Percentiles rank a stretch among this genome's conserved stretches.
phyloP scores from a whole-genome alignment of 2,329 filamentous ascomycete species.

The Dissoconium aciculare region DNA sequence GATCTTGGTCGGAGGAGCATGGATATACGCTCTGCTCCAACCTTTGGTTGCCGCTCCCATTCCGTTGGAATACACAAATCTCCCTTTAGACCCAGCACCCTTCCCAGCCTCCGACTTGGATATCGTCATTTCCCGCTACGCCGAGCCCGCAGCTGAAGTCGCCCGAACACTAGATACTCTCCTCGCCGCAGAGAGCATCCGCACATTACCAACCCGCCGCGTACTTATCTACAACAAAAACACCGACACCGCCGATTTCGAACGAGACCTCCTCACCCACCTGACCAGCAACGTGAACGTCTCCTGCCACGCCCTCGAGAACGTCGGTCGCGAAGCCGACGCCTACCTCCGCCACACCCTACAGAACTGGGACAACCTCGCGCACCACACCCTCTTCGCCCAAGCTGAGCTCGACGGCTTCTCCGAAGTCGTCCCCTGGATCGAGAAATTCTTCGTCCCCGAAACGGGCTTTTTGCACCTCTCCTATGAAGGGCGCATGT shows the following conservation, averaged over 20 bases:
- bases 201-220: neutral
- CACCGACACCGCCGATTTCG: neutral
- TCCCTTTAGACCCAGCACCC: neutral
- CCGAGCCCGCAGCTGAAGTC: neutral
- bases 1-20: slow-evolving; percentile 1
- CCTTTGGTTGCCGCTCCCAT: neutral
- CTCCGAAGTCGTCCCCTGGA: slow-evolving; percentile 22
- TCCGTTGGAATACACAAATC: neutral
- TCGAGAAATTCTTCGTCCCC: slow-evolving; percentile 27
- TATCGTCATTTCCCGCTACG: slow-evolving; percentile 1
- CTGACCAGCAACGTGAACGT: slow-evolving; percentile 1
- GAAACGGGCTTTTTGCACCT: slow-evolving; percentile 34
- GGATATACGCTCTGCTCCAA: neutral
- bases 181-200: neutral
- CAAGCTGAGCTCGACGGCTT: slow-evolving; percentile 32
- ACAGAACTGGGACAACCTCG: slow-evolving; percentile 28
- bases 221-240: slow-evolving; percentile 3
- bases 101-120: neutral
- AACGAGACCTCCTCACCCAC: neutral
- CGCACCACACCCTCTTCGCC: slow-evolving; percentile 34
- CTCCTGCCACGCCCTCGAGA: slow-evolving; percentile 14
- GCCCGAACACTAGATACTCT: neutral
- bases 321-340: slow-evolving; percentile 32
- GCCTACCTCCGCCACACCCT: slow-evolving; percentile 36
- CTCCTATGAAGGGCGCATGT: slow-evolving; percentile 26